These are phyloP conservation scores for Antitrichia curtipendula DNA, from an alignment of 225 moss, liverwort and hornwort species.

Conservation along the genomic window DNA sequence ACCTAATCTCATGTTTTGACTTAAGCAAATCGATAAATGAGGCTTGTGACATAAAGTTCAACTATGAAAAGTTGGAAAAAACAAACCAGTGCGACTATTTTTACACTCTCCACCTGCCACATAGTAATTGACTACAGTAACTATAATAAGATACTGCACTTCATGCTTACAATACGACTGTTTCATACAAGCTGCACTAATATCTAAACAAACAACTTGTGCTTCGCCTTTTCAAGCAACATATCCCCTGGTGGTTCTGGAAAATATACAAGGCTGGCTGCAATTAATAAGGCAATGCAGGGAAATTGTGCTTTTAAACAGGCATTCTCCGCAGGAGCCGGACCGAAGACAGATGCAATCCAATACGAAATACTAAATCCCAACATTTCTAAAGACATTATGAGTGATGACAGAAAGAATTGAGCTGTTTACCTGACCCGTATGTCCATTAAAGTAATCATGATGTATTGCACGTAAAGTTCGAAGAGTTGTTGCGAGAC, in stretches of 20 bases:
- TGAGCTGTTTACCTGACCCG: slow-evolving; percentile 25
- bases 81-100: background rate
- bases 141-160: background rate
- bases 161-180: background rate
- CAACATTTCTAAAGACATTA: background rate
- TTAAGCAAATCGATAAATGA: background rate
- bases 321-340: background rate
- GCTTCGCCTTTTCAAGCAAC: background rate
- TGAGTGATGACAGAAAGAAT: background rate
- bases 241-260: background rate
- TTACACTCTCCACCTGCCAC: background rate
- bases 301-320: background rate
- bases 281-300: background rate
- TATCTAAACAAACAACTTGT: background rate
- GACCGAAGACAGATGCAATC: background rate
- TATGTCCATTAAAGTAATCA: slow-evolving; percentile 40
- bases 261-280: background rate
- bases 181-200: background rate
- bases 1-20: background rate
- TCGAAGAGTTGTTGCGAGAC: slow-evolving; percentile 61
- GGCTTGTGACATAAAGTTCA: background rate
- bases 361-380: background rate
- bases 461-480: slow-evolving; percentile 57
- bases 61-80: background rate
- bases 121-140: background rate